Evolutionary conservation across 2,329 filamentous ascomycete genomes (phyloP), one percentile per base, ranked within the genome.

Genomic region (Xylariaceae sp.): DNA sequence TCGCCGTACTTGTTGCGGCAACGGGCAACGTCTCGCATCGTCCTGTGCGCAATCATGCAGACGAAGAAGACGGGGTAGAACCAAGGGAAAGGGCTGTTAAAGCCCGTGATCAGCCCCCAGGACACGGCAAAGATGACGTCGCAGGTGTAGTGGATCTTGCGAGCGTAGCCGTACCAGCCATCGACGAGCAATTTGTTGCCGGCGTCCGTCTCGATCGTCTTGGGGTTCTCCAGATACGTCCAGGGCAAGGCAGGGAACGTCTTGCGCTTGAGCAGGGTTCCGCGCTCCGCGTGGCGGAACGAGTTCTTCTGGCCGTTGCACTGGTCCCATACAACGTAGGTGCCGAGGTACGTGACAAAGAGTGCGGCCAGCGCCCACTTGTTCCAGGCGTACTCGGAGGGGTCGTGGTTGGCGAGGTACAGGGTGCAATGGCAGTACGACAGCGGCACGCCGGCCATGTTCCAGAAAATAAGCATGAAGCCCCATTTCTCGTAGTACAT

Each of bases 381-480:
- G 56, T 87, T 85, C 82, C 84, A 89, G 37, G 71, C 73, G 65
- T 94, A 95, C 41, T 78, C 78, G 24, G 78, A 73, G 0, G 89
- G 85, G 55, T 84, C 67, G 62, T 94, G 88, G 64, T 85, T 89
- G 50, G 88, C 88, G 35, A 95, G 74, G 67, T 85, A 95, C 54
- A 95, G 79, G 34, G 85, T 90, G 74, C 85, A 92, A 71, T 95
- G 88, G 69, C 88, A 94, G 74, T 95, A 95, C 38, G 81, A 88
- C 36, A 95, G 73, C 11, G 88, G 88, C 17, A 95, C 88, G 51
- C 88, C 88, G 32, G 88, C 88, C 60, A 95, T 71, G 66, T 95
- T 95, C 88, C 88, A 95, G 77, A 95, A 95, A 63, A 94, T 94
- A 51, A 95, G 77, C 88, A 95, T 95, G 71, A 95, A 95, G 36